Conservation (phyloP, 768 basidiomycete species). For the Lentinula raphanica region DNA sequence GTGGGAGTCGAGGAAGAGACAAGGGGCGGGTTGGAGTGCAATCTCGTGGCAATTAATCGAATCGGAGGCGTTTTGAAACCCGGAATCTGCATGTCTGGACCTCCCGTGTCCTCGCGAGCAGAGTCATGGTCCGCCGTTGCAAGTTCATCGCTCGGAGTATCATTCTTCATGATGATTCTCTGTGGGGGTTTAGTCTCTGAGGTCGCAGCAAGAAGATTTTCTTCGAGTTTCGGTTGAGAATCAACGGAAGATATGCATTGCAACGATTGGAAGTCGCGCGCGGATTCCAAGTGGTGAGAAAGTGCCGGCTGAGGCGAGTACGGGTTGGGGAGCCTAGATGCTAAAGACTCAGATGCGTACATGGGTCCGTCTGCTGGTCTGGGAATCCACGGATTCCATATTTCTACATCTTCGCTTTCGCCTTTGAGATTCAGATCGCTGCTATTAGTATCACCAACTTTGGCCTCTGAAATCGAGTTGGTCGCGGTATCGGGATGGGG, state of each 20-base stretch:
- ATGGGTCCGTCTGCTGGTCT: neutral
- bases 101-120: neutral
- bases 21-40: neutral
- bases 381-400: constrained; percentile 1
- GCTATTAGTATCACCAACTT: neutral
- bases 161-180: neutral
- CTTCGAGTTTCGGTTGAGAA: neutral
- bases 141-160: neutral
- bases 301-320: neutral
- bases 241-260: neutral
- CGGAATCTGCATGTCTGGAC: neutral
- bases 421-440: too few species aligned
- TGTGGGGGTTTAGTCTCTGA: neutral
- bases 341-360: neutral
- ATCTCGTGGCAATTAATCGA: neutral
- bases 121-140: neutral
- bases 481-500: neutral
- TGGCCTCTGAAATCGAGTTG: neutral
- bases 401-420: neutral
- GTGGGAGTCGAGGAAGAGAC: neutral
- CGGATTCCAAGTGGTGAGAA: neutral
- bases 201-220: neutral
- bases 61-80: neutral
- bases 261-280: neutral
- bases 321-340: neutral